Percentiles rank a stretch among this genome's conserved stretches.
These are phyloP conservation scores for Annulohypoxylon truncatum DNA, from an alignment of 2,329 filamentous ascomycete species.

Conservation along the genomic window DNA sequence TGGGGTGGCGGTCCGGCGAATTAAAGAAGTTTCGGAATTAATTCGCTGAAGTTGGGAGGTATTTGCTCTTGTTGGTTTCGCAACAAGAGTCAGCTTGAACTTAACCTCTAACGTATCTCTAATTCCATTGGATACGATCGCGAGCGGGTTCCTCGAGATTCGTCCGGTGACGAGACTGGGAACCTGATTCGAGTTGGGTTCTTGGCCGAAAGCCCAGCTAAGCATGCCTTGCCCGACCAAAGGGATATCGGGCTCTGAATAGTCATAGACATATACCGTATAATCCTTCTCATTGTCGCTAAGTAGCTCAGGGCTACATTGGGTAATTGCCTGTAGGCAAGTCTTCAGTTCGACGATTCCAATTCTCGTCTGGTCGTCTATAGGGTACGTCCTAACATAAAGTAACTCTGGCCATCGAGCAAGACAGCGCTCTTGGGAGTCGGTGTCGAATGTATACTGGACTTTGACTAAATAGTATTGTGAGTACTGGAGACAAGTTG, in stretches of 20 bases:
- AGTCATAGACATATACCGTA: slow-evolving; percentile 97
- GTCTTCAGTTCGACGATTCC: slow-evolving; percentile 88
- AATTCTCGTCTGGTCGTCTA: slow-evolving; percentile 84
- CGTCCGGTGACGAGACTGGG: slow-evolving; percentile 85
- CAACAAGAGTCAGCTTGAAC: slow-evolving; percentile 83
- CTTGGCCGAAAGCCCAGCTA: slow-evolving; percentile 77
- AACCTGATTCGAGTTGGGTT: slow-evolving; percentile 18
- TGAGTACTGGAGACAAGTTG: slow-evolving; percentile 39
- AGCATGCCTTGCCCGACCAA: slow-evolving; percentile 96
- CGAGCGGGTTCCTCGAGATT: slow-evolving; percentile 86
- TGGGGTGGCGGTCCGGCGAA: slow-evolving; percentile 45
- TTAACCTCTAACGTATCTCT: slow-evolving; percentile 94
- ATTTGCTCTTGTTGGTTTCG: slow-evolving; percentile 59
- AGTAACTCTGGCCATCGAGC: slow-evolving; percentile 85
- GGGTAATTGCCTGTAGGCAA: slow-evolving; percentile 83
- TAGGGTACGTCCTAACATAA: slow-evolving; percentile 79
- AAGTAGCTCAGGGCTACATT: slow-evolving; percentile 86
- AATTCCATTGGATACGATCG: slow-evolving; percentile 83
- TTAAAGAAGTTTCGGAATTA: neutral
- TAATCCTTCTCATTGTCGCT: slow-evolving; percentile 81
- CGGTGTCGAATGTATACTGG: slow-evolving; percentile 93
- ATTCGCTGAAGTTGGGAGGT: slow-evolving; percentile 31
- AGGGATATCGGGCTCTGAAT: slow-evolving; percentile 92
- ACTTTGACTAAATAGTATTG: slow-evolving; percentile 79
- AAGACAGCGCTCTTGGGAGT: slow-evolving; percentile 88